Evolutionary conservation across 768 basidiomycete species (phyloP).

Genomic region (Suillus discolor): DNA sequence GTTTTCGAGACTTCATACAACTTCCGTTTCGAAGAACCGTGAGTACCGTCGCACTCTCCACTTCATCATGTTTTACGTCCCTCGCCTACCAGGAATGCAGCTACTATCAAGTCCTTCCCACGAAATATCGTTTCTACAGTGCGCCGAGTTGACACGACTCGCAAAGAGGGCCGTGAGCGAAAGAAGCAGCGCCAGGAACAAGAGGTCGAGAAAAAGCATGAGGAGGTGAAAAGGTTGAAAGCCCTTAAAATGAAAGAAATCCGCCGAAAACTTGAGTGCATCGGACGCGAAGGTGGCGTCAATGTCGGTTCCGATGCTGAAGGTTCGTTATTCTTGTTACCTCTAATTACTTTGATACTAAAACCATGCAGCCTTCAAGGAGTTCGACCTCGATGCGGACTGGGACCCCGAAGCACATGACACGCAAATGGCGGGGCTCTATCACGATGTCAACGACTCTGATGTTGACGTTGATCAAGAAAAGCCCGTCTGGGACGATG

Average conservation of each 20-base stretch:
- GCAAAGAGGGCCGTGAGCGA: constrained; percentile 85
- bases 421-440: constrained; percentile 75
- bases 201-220: constrained; percentile 42
- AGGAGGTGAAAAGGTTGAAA: constrained; percentile 82
- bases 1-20: constrained; percentile 97
- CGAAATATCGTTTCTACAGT: constrained; percentile 66
- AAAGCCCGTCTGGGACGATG: constrained; percentile 93
- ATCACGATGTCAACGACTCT: constrained; percentile 53
- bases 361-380: constrained; percentile 51
- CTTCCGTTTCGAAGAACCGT: constrained; percentile 97
- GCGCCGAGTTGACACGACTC: constrained; percentile 71
- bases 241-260: constrained; percentile 85
- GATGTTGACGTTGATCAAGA: constrained; percentile 43
- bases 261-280: constrained; percentile 69
- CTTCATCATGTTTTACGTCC: not conserved
- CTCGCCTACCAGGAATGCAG: constrained; percentile 53
- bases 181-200: constrained; percentile 72
- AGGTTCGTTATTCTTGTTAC: constrained; percentile 17
- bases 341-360: not conserved
- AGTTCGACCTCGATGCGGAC: constrained; percentile 86
- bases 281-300: constrained; percentile 72
- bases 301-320: constrained; percentile 25
- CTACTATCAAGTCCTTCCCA: constrained; percentile 72
- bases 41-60: constrained; percentile 35
- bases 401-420: constrained; percentile 92